Conservation (phyloP, 768 basidiomycete genomes). For the Leucosporidium scottii region DNA sequence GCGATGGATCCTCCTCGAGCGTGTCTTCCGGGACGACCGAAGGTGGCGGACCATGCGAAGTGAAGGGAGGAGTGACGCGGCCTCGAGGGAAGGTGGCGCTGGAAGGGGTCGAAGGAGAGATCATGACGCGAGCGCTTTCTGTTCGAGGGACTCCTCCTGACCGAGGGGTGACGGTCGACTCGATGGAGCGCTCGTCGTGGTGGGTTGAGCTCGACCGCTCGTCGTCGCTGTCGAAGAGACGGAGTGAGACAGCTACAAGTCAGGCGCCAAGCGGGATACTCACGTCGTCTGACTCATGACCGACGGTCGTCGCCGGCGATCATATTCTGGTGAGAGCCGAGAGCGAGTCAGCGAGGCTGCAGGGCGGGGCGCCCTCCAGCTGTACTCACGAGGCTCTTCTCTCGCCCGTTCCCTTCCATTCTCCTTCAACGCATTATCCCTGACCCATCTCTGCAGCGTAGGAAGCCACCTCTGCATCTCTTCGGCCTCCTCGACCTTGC, state of each 20-base stretch:
- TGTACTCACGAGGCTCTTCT: too few relatives aligned
- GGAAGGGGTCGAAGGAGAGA: neutral
- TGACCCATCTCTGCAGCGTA: conserved; percentile 19
- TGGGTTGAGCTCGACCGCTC: neutral
- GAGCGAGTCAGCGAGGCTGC: too few relatives aligned
- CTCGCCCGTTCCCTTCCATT: neutral
- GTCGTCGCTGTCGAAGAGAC: conserved; percentile 7
- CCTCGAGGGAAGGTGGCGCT: neutral
- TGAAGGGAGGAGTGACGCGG: neutral
- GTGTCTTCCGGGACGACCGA: neutral
- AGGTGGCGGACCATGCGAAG: neutral
- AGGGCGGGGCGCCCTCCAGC: too few relatives aligned
- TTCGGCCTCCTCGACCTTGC: conserved; percentile 48
- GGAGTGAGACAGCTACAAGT: too few relatives aligned
- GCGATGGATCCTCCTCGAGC: conserved; percentile 12
- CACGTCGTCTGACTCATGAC: neutral
- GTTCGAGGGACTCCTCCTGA: conserved; percentile 3
- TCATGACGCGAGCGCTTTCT: conserved; percentile 13
- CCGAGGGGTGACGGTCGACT: neutral
- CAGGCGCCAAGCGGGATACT: neutral
- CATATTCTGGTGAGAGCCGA: too few relatives aligned
- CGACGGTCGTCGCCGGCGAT: neutral
- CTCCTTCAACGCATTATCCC: conserved; percentile 10
- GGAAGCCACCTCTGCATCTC: conserved; percentile 64
- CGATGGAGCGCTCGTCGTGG: neutral